Evolutionary conservation across 805 yeast genomes (phyloP).

Genomic region (Myxozyma melibiosi): DNA sequence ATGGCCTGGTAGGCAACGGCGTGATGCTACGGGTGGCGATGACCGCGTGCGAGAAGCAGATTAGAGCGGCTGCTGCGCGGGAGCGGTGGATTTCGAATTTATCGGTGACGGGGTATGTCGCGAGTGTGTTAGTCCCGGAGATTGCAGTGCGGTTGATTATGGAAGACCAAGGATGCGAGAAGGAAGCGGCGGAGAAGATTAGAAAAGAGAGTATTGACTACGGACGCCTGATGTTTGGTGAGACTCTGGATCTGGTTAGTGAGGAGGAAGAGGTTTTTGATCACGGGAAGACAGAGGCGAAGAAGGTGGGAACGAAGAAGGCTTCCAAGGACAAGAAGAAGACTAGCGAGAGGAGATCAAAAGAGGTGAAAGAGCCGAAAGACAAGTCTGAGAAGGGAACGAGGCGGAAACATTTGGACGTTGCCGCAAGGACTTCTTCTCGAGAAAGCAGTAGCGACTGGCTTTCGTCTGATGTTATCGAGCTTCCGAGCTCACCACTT

Average conservation of each 20-base stretch:
- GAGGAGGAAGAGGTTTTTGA: background rate
- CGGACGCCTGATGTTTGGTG: slow-evolving; percentile 24
- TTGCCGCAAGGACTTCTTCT: background rate
- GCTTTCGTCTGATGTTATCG: background rate
- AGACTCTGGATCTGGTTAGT: background rate
- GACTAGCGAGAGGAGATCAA: background rate
- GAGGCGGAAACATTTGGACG: too few species aligned
- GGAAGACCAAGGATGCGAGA: slow-evolving; percentile 24
- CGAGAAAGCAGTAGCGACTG: background rate
- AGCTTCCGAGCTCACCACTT: background rate
- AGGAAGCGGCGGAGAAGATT: slow-evolving; percentile 22
- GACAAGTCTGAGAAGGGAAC: too few species aligned
- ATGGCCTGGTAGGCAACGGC: slow-evolving; percentile 26
- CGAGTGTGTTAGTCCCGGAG: slow-evolving; percentile 31
- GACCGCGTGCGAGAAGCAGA: background rate
- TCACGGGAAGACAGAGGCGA: background rate
- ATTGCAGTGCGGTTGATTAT: slow-evolving; percentile 29
- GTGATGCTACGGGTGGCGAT: slow-evolving; percentile 19
- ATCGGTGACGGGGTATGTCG: slow-evolving; percentile 29
- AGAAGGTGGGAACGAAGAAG: slow-evolving; percentile 1
- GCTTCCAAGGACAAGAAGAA: background rate
- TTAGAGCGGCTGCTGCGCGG: slow-evolving; percentile 10
- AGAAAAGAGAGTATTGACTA: slow-evolving; percentile 27
- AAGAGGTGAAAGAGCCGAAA: background rate
- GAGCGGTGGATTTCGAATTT: slow-evolving; percentile 29